These are phyloP conservation scores for Elsinoe perseae DNA, from an alignment of 2,329 filamentous ascomycete species.

Conservation along the genomic window DNA sequence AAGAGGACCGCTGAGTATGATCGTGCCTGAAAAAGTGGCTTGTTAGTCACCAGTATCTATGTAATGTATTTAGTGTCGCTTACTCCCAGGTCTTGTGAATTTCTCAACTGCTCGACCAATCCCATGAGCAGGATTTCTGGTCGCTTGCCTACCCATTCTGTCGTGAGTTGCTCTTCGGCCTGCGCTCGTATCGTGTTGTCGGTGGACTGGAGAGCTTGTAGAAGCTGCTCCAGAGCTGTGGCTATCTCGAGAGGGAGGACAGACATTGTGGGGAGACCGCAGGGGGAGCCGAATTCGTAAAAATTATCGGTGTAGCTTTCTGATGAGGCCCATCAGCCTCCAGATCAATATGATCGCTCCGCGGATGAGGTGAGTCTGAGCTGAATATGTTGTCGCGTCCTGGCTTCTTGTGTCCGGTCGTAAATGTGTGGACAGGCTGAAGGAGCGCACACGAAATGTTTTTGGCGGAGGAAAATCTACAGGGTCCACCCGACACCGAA, in stretches of 20 bases:
- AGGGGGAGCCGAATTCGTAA: not conserved
- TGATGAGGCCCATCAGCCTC: conserved; percentile 7
- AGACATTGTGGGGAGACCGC: conserved; percentile 42
- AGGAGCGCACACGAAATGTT: conserved; percentile 13
- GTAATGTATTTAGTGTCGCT: conserved; percentile 28
- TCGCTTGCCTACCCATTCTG: conserved; percentile 74
- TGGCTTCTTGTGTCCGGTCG: not conserved
- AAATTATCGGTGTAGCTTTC: not conserved
- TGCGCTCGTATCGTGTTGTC: conserved; percentile 80
- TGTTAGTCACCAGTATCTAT: conserved; percentile 12
- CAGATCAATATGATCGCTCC: not conserved
- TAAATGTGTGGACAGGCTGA: not conserved
- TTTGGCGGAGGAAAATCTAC: conserved; percentile 12
- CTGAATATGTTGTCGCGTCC: not conserved
- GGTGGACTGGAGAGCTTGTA: conserved; percentile 78
- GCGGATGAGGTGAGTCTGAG: not conserved
- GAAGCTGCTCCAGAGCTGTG: conserved; percentile 73
- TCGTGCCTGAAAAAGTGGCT: conserved; percentile 55
- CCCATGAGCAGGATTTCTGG: conserved; percentile 91
- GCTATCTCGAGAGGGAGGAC: conserved; percentile 77
- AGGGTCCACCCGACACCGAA: conserved; percentile 3
- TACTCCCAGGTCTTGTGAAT: conserved; percentile 65
- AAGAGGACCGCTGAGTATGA: conserved; percentile 93
- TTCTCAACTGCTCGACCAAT: conserved; percentile 82
- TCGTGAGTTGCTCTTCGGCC: conserved; percentile 84